A percentile compares a stretch with the other conserved stretches of the same genome.
Conservation (phyloP, 495 filamentous ascomycete species). For the Neurospora sp. region DNA sequence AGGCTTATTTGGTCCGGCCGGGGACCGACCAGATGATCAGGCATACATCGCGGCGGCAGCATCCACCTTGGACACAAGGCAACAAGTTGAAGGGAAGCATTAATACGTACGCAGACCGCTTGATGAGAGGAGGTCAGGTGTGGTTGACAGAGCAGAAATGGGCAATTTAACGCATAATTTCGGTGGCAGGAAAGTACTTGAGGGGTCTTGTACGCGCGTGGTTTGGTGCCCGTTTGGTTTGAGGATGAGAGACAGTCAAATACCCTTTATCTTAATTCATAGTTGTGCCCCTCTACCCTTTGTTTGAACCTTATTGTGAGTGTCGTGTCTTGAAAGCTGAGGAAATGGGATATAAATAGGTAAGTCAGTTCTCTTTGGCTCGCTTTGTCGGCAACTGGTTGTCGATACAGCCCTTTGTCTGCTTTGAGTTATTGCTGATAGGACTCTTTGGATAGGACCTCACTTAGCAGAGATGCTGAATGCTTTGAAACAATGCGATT, state of each 20-base stretch:
- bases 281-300: neutral
- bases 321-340: neutral
- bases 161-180: neutral
- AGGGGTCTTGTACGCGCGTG: neutral
- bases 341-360: neutral
- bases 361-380: neutral
- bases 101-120: neutral
- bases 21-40: neutral
- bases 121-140: neutral
- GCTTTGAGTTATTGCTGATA: neutral
- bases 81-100: neutral
- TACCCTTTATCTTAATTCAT: constrained; percentile 1
- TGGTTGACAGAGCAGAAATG: neutral
- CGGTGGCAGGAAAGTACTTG: neutral
- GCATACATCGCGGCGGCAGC: neutral
- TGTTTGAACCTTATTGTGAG: neutral
- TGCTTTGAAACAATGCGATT: neutral
- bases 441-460: neutral
- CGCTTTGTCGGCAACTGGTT: neutral
- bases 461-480: neutral
- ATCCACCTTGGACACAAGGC: neutral
- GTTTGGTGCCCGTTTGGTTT: neutral
- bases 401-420: neutral
- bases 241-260: neutral
- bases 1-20: constrained; percentile 8